Evolutionary conservation across 768 basidiomycete genomes (phyloP).

Genomic region (Leccinellum rugosiceps): DNA sequence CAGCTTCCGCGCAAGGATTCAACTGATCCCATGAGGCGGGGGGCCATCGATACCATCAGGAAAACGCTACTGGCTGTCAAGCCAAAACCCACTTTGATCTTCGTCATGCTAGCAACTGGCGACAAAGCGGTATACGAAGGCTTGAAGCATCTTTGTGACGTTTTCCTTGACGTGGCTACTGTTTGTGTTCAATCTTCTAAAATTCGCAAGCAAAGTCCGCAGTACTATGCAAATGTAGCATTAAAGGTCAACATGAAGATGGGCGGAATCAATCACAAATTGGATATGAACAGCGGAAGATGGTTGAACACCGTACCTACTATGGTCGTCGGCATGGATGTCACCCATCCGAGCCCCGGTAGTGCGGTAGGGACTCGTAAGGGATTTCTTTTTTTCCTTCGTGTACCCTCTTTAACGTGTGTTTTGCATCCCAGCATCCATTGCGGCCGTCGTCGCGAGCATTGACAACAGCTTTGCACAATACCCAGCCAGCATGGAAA

Average conservation of each 20-base stretch:
- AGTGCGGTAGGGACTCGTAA: conserved; percentile 51
- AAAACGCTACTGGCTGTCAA: conserved; percentile 34
- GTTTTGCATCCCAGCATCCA: conserved; percentile 33
- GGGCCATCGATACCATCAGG: conserved; percentile 48
- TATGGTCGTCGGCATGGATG: conserved; percentile 59
- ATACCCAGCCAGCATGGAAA: conserved; percentile 48
- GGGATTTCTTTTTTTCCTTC: background rate
- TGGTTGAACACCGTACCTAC: conserved; percentile 42
- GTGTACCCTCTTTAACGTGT: background rate
- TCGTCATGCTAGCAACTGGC: conserved; percentile 46
- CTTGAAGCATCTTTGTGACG: conserved; percentile 51
- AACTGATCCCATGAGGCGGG: conserved; percentile 51
- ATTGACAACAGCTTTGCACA: conserved; percentile 43
- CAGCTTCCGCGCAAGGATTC: conserved; percentile 49
- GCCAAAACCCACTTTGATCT: conserved; percentile 41
- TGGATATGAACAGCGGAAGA: conserved; percentile 36
- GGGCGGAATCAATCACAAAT: conserved; percentile 49
- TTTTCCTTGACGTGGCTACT: conserved; percentile 49
- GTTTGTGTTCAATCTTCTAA: conserved; percentile 74
- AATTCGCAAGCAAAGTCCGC: conserved; percentile 59
- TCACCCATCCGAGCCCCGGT: conserved; percentile 77
- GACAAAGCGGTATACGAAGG: conserved; percentile 51
- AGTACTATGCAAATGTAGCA: conserved; percentile 55
- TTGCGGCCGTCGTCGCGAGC: conserved; percentile 55
- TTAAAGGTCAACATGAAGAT: conserved; percentile 56